Evolutionary conservation across 805 yeast species (phyloP), one percentile per base, ranked within the genome.

Genomic region (Cyberlindnera amylophila): DNA sequence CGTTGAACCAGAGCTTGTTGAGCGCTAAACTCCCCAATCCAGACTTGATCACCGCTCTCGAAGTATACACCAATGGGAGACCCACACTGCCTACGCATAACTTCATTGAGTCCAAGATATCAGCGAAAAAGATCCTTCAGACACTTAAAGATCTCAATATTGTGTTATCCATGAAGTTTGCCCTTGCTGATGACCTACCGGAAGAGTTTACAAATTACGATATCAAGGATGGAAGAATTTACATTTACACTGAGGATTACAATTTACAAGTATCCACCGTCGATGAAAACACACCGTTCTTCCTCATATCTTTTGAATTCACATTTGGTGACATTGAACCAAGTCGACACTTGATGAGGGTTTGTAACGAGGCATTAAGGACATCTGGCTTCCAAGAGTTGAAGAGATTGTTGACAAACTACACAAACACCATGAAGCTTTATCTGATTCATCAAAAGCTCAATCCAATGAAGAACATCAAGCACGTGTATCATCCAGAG

Each of bases 1-100:
- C 72, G n/a, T 67, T 85, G 18, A 86, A 81, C 49, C 76, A 79
- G 39, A 77, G 82, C n/a, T 63, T 86, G 49, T 76, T 88, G 1
- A 86, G 89, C 23, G 98, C 99, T 0, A 90, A 95, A 56, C 66
- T 91, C 40, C 96, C 96, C 5, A 87, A 88, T 61, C 93, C 96
- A 0, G 99, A 93, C 63, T 62, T 93, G 16, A 74, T 81, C 18
- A 90, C 98, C 0, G 87, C 96, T 1, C 66, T 91, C 51, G 95
- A 91, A 58, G 96, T 93, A 0, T 69, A 90, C 41, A 76, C 80
- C 32, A 70, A 76, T 31, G 95, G 96, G 4, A 69, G 83, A 47
- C 96, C 97, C 1, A 79, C 76, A 30, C 69, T 86, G 31, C 81
- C 88, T 3, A 70, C 83, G 0, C 80, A 83, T 57, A 74, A 74